Base-by-base conservation (phyloP, 1,284 basidiomycete species). In the Ganoderma multipileum region DNA sequence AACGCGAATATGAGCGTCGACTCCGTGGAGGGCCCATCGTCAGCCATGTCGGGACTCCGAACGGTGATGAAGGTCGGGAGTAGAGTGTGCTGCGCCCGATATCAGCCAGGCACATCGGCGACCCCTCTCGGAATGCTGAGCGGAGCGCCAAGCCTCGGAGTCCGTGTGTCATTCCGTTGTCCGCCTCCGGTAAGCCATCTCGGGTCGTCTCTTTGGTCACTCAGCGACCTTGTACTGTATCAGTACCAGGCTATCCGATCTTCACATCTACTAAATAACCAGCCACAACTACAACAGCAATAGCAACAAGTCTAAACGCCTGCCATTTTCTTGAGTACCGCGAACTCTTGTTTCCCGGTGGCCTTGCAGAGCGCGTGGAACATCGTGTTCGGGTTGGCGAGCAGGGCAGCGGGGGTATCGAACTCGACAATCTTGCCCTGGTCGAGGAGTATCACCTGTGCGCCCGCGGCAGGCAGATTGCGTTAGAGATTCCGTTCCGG, bases 381-480 rank as follows among this genome's bases (percentile, higher is more conserved):
- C 72, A 87, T 88, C 44, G 92, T 93, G 28, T 83, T 81, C 23
- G 86, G 76, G 75, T 96, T 81, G 26, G 85, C 82, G 30, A 98
- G 84, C 57, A 97, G 83, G 14, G 82, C 83, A 8, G 84, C 83
- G 0, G 96, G 95, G 63, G 88, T 89, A 75, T 94, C 95, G 75
- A 91, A 96, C 77, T 97, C 95, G 2, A 90, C 84, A 64, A 98
- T 95, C 2, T 85, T 86, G 8, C 95, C 94, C 78, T 95, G 88
- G 70, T 96, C 95, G n/a, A 96, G 87, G 50, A 96, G 84, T 89
- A 97, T 94, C 54, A 94, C 89, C 91, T 93, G 64, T 26, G 41
- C 44, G 64, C 33, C 9, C 44, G 44, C n/a, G 44, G n/a, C 8
- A n/a, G 26, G 30, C 39, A 41, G 55, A 58, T 55, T 58, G 38